Conservation (phyloP, 805 yeast species). For the Pichia manshurica region DNA sequence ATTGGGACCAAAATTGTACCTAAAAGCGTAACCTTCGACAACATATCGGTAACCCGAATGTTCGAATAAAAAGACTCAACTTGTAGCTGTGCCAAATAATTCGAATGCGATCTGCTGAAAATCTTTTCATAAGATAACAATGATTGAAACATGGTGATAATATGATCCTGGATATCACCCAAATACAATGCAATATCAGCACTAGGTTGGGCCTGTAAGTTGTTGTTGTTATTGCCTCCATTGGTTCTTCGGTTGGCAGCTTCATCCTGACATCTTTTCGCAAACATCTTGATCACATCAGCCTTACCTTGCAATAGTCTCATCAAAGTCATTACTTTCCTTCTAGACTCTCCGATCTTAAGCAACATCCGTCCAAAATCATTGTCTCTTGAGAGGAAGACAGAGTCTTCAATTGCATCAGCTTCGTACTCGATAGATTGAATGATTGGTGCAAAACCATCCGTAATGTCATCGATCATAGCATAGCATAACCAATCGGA, state of each 20-base stretch:
- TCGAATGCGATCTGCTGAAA: conserved; percentile 84
- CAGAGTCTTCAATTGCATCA: conserved; percentile 79
- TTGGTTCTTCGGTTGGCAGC: conserved; percentile 22
- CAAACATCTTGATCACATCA: conserved; percentile 93
- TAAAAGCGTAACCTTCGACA: conserved; percentile 81
- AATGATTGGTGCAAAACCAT: conserved; percentile 78
- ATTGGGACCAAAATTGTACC: conserved; percentile 90
- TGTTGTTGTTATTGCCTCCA: conserved; percentile 11
- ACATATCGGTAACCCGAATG: conserved; percentile 76
- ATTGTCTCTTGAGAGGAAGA: conserved; percentile 67
- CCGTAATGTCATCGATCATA: conserved; percentile 76
- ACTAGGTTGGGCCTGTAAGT: conserved; percentile 53
- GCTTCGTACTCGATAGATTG: conserved; percentile 76
- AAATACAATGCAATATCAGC: conserved; percentile 87
- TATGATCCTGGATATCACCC: conserved; percentile 97
- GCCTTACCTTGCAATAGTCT: conserved; percentile 89
- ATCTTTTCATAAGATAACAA: conserved; percentile 87
- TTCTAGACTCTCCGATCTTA: conserved; percentile 82
- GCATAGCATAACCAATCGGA: conserved; percentile 85
- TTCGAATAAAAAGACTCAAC: conserved; percentile 87
- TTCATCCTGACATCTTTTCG: conserved; percentile 87
- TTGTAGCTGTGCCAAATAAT: conserved; percentile 88
- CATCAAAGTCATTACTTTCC: conserved; percentile 89
- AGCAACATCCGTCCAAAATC: conserved; percentile 75
- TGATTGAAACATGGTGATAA: conserved; percentile 92